Evolutionary conservation across 768 basidiomycete genomes (phyloP), one percentile per base, ranked within the genome.

Genomic region (Boletus edulis): DNA sequence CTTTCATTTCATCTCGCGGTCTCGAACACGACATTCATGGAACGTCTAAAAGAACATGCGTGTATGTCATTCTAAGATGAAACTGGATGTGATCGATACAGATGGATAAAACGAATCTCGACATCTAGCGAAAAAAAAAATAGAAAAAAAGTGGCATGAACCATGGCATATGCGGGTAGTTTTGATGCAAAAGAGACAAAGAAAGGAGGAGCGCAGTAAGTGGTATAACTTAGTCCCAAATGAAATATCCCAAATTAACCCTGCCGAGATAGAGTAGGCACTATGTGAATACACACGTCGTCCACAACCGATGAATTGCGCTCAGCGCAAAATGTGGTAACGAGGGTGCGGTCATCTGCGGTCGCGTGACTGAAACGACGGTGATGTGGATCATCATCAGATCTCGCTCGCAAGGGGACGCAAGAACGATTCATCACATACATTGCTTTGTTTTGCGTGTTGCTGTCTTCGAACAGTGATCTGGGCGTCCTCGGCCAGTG

Each of bases 401-500:
- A 49, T 32, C 39, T 32, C 7, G 56, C 13, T 2, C 29, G 29
- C 8, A 29, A 29, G 18, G 46, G 15, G 50, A 14, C 10, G 44
- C 27, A 34, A 50, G 4, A 38, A 1, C 9, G 20, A 46, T 4
- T 6, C 34, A 34, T 34, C 34, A 35, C 34, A 35, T 54, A 67
- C 69, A 29, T 31, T 59, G 20, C 29, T 35, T n/a, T 66, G 63
- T 57, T 64, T 63, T 22, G 59, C 24, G 7, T 59, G 52, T 58
- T 65, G 62, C 39, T 71, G 70, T 59, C 71, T 61, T 52, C 69
- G 65, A 22, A 71, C 61, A 0, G 71, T 73, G 50, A 71, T 71
- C 27, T 62, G 71, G 17, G 63, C 52, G 5, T 71, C 70, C 46
- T 71, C 70, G n/a, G 54, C 53, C 49, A 67, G 18, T 11, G 67